Base-by-base conservation (phyloP, 768 basidiomycete genomes). In the Boletellus emodensis region DNA sequence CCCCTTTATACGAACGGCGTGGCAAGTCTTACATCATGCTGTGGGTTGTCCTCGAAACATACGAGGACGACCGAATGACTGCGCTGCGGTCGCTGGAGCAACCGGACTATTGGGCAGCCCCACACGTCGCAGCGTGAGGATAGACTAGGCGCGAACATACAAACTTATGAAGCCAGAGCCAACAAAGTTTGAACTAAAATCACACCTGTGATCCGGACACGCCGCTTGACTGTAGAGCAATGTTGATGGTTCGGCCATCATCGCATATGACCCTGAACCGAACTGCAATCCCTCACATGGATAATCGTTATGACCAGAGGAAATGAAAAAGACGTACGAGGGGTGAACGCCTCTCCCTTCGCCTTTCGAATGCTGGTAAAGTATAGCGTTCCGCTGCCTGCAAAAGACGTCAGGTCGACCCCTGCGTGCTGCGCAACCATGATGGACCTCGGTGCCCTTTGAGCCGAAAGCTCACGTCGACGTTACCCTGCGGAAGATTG, bases 331-430 rank as follows among this genome's bases (percentile, higher is more conserved):
- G 33, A 51, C 44, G 54, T 65, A 91, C 87, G 61, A 4, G 84
- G 82, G 32, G 77, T 81, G 63, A 87, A 90, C 1, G 78, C 78
- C 36, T 77, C 70, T 9, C 86, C 87, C 61, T 89, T 90, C 13
- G 76, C 80, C 69, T 81, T 84, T 38, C 89, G 77, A 49, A 91
- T 84, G 63, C 87, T 90, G 3, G 88, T 91, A 64, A 90, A 91
- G 61, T 91, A 90, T 2, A 90, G 65, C n/a, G 87, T 91, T 6
- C 89, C 89, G 17, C 81, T 74, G 18, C 79, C 87, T 89, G 50
- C 6, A 22, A 15, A 26, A 39, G 20, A 10, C 30, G 18, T 46
- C 40, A 36, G 18, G 24, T 4, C 24, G 10, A 28, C 43, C 46
- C 8, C 32, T 20, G 36, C 14, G 20, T 20, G 20, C 26, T 24